Evolutionary conservation across 1,284 basidiomycete genomes (phyloP), one percentile per base, ranked within the genome.

Genomic region (Cystobasidium pallidum): DNA sequence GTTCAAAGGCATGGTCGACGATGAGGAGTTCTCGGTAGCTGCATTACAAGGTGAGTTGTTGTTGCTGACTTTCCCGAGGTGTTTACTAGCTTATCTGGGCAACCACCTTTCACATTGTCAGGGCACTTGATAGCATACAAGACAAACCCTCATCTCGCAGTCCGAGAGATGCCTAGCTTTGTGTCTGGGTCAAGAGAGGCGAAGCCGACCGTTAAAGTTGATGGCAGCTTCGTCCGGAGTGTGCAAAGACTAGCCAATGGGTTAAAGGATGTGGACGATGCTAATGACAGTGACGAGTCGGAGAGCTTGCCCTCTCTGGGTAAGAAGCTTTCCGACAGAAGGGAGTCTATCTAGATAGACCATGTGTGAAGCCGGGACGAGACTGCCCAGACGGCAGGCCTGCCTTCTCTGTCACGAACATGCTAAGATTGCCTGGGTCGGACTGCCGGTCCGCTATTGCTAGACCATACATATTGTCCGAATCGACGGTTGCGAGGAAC

Each of bases 81-180:
- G 7, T 39, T 39, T 39, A 39, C 7, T 13, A 7, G 13, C 6
- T 39, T 6, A 39, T 39, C 7, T 39, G n/a, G n/a, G n/a, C n/a
- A n/a, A n/a, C n/a, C n/a, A n/a, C n/a, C 36, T 10, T 24, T 32
- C 26, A 26, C 4, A 36, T 17, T 6, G 13, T 7, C 51, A 70
- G 67, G 67, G 26, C 54, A 57, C 41, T 26, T 70, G 13, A 57
- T 70, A n/a, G 67, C 45, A 24, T 28, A 70, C 39, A 70, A 70
- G 58, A 26, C 34, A 3, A 51, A 62, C 39, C 67, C 67, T 47
- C 24, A 51, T 28, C 36, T 55, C 15, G 67, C 67, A 11, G 57
- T 70, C 10, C 32, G 43, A 21, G 43, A 34, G 15, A 70, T 62
- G 55, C 67, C 67, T 21, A 49, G 32, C 8, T 67, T 61, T 28